Evolutionary conservation across 768 basidiomycete genomes (phyloP), one percentile per base, ranked within the genome.

Genomic region (Termitomyces sp.): DNA sequence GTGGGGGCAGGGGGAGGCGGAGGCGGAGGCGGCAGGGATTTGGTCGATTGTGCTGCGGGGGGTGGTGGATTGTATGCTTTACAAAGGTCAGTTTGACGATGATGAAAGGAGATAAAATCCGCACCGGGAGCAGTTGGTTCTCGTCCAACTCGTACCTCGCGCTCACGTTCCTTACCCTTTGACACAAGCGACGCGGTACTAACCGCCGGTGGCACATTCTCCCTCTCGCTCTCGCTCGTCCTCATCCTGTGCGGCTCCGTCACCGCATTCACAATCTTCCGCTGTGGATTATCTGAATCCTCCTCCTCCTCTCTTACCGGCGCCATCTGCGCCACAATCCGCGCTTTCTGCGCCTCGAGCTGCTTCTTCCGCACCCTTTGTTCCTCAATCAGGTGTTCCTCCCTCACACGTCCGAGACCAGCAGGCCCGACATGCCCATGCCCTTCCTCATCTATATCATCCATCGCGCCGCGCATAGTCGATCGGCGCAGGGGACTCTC

Each of bases 301-400:
- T 75, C 73, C 15, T 68, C 69, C 52, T 78, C 78, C 43, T 81
- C 78, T 50, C 70, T 69, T 18, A 76, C 76, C 22, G 88, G 88
- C 3, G 85, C 91, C 93, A 95, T 95, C 75, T 95, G 91, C 46
- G 91, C 90, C 2, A 96, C 94, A 56, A 96, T 94, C 52, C 93
- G 78, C 45, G 93, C 93, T 72, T 96, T 96, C 72, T 94, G 94
- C 11, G 84, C 83, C 67, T 93, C 93, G 35, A 95, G 73, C 70
- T 93, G 91, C 70, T 92, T 89, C 73, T 75, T 80, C 67, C 73
- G 74, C 59, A 64, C 58, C 46, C 74, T 63, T 57, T 66, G 58
- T 49, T 73, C 72, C 56, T 73, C 72, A 50, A 70, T 70, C 47
- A 51, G 44, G 25, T 62, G 60, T 29, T 62, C 60, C 7, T 67